Conservation (phyloP, 352 stramenopile species). For the Globisporangium yorkense region DNA sequence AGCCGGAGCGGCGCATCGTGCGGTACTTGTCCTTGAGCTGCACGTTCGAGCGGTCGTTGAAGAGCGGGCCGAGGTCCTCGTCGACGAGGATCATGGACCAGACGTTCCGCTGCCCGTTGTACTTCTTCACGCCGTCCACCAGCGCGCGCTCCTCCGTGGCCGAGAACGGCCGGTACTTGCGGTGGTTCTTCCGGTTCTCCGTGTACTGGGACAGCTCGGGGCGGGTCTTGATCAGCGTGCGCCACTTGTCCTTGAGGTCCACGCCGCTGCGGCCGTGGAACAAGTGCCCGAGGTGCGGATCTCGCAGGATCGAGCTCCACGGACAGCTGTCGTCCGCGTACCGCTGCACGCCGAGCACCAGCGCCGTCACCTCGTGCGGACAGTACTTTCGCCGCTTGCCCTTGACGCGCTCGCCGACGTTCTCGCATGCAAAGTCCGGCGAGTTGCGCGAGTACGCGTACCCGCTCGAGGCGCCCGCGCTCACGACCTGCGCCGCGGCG, state of each 20-base stretch:
- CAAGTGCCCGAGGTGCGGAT: constrained; percentile 63
- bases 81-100: constrained; percentile 82
- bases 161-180: constrained; percentile 78
- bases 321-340: constrained; percentile 82
- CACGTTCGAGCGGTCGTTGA: constrained; percentile 80
- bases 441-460: constrained; percentile 67
- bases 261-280: constrained; percentile 77
- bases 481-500: constrained; percentile 23
- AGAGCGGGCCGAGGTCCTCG: constrained; percentile 68
- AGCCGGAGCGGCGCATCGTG: constrained; percentile 63
- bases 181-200: constrained; percentile 84
- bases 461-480: constrained; percentile 18
- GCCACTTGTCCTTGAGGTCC: constrained; percentile 82
- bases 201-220: constrained; percentile 72
- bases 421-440: constrained; percentile 74
- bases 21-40: constrained; percentile 85
- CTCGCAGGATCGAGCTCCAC: constrained; percentile 75
- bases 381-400: constrained; percentile 81
- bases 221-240: constrained; percentile 75
- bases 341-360: constrained; percentile 75
- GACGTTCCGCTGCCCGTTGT: constrained; percentile 78
- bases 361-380: constrained; percentile 76
- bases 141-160: constrained; percentile 75
- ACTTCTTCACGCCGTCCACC: constrained; percentile 84
- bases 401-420: constrained; percentile 79